These are phyloP conservation scores for Rubia tinctorum DNA, from an alignment of 305 asterid species.

Conservation along the genomic window DNA sequence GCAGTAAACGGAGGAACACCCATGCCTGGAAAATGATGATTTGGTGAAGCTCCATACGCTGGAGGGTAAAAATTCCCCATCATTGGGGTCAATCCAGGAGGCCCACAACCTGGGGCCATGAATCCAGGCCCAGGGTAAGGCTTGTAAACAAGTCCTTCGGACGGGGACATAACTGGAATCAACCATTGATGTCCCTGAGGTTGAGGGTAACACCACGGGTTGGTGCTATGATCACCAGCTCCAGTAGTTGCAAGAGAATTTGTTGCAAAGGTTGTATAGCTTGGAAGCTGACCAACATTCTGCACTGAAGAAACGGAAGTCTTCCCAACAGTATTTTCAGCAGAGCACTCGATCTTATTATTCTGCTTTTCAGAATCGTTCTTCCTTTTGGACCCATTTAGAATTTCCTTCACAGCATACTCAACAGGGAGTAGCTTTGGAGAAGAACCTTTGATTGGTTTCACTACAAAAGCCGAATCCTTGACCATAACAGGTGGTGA, in stretches of 20 bases:
- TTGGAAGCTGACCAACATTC: constrained; percentile 35
- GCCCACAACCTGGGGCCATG: constrained; percentile 34
- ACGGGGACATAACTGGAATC: constrained; percentile 87
- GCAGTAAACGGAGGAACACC: constrained; percentile 36
- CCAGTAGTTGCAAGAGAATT: constrained; percentile 30
- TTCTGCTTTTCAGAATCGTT: constrained; percentile 33
- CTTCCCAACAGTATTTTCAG: constrained; percentile 53
- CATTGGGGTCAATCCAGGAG: constrained; percentile 34
- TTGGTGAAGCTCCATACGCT: constrained; percentile 44
- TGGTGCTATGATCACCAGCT: constrained; percentile 28
- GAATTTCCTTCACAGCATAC: constrained; percentile 31
- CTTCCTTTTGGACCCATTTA: constrained; percentile 36
- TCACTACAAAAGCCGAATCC: constrained; percentile 35
- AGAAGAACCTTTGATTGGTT: constrained; percentile 38
- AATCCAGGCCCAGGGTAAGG: constrained; percentile 65
- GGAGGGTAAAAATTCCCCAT: constrained; percentile 45
- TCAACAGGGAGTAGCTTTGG: constrained; percentile 46
- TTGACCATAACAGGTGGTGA: constrained; percentile 59
- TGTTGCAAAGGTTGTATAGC: constrained; percentile 23
- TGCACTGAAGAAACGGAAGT: constrained; percentile 39
- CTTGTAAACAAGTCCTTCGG: constrained; percentile 87
- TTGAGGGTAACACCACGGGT: constrained; percentile 44
- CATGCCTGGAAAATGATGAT: constrained; percentile 39
- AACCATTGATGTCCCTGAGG: constrained; percentile 76
- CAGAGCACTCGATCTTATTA: constrained; percentile 54